phyloP scores from a whole-genome alignment of 352 stramenopile genomes.

The Pythium pectinolyticum region DNA sequence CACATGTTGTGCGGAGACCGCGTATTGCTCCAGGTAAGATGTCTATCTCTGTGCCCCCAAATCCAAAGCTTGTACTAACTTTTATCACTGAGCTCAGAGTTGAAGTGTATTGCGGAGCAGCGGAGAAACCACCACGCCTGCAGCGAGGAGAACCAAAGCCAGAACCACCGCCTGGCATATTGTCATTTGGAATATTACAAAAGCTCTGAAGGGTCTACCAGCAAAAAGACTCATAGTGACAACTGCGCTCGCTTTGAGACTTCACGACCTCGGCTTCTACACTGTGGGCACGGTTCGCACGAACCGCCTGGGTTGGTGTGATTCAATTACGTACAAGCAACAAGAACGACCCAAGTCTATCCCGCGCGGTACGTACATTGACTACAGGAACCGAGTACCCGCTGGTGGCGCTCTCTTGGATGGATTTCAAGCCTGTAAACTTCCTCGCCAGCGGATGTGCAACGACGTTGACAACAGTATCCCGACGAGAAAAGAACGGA shows the following conservation, averaged over 20 bases:
- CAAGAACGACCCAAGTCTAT: slow-evolving; percentile 9
- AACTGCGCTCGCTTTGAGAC: slow-evolving; percentile 16
- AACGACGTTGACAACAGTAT: too few species aligned
- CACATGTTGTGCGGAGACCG: slow-evolving; percentile 9
- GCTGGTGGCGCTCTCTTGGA: too few species aligned
- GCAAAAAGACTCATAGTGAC: neutral
- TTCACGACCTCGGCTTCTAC: slow-evolving; percentile 16
- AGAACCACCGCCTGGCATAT: neutral
- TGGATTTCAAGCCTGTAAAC: too few species aligned
- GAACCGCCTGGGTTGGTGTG: slow-evolving; percentile 18
- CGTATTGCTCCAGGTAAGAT: slow-evolving; percentile 7
- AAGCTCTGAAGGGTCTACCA: neutral
- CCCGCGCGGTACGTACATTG: too few species aligned
- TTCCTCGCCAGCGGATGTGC: too few species aligned
- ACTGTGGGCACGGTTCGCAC: slow-evolving; percentile 19
- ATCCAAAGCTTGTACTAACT: neutral
- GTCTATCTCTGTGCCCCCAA: neutral
- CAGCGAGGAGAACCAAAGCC: neutral
- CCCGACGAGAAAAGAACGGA: too few species aligned
- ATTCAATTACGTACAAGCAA: slow-evolving; percentile 15
- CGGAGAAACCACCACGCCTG: neutral
- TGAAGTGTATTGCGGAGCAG: neutral
- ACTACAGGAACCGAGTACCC: too few species aligned
- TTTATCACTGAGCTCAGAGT: slow-evolving; percentile 4
- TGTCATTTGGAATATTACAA: slow-evolving; percentile 7